phyloP scores from a whole-genome alignment of 208 protist genomes.

The Acanthamoeba royreba region DNA sequence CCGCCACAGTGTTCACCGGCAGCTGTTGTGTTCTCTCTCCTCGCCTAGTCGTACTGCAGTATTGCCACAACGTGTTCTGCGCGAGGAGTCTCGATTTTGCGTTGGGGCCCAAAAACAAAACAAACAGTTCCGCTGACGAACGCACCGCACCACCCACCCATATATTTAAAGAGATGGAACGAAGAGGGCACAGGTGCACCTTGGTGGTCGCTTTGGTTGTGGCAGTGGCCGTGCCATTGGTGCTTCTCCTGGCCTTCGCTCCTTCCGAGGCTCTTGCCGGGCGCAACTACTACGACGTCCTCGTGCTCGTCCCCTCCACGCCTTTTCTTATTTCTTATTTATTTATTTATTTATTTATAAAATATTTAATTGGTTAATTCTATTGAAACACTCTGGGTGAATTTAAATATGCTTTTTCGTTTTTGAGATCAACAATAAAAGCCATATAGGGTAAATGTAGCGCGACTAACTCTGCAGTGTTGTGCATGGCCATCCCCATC shows the following conservation, averaged over 20 bases:
- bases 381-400: no score
- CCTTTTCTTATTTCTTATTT: not conserved
- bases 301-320: not conserved
- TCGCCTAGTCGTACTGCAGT: not conserved
- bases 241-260: not conserved
- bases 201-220: not conserved
- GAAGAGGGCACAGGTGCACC: not conserved
- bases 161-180: not conserved
- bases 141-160: no score
- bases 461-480: no score
- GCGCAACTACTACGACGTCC: not conserved
- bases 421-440: no score
- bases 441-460: no score
- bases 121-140: no score
- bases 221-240: not conserved
- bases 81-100: no score
- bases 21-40: not conserved
- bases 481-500: no score
- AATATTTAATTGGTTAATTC: not conserved
- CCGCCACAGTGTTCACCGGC: no score
- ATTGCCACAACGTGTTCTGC: no score
- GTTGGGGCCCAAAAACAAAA: no score
- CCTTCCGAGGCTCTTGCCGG: not conserved
- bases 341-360: not conserved
- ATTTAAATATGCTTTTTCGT: no score